Base-by-base conservation (phyloP, 139 green algal species). In the Chlorella sp. region DNA sequence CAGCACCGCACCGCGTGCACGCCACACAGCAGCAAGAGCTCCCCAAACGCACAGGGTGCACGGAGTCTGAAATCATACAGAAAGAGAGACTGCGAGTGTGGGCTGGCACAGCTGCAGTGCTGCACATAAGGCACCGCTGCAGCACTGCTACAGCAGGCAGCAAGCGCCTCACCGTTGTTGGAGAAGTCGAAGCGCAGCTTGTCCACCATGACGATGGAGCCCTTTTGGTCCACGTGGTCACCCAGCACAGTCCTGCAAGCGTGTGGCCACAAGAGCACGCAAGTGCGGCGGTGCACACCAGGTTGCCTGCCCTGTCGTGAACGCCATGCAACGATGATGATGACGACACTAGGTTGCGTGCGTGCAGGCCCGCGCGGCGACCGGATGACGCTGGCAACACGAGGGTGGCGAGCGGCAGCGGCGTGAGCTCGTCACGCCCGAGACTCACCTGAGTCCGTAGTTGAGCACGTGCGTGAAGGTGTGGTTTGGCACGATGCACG, bases 401-500 rank as follows among this genome's bases (percentile, higher is more conserved):
- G 14, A 20, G 14, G 14, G 20, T 14, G 49, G 49, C 14, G 49
- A 59, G 20, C 14, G 49, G 49, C 49, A 59, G 20, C 49, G 20
- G 14, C 14, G 49, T 20, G 49, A 59, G 49, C 49, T 59, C 20
- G 49, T n/a, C n/a, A n/a, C n/a, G n/a, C 17, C n/a, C 5, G 4
- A 35, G 3, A 67, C 62, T 36, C 66, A 85, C 79, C 88, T 77
- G 68, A 99, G 86, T 23, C 90, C 95, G 64, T 85, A 92, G 87
- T 99, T 99, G 62, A 99, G 88, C 14, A 98, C 85, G 85, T 99
- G 96, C 5, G 96, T 99, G 77, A 93, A 92, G 35, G 96, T 99
- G 91, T 99, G 96, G 82, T 99, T 99, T 36, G 94, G 92, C 70
- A 86, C 77, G 61, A 99, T 95, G 32, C 81, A 80, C 5, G 36